These are phyloP conservation scores for Eucalyptus pumila DNA, from an alignment of 345 rosid genomes.

Conservation along the genomic window DNA sequence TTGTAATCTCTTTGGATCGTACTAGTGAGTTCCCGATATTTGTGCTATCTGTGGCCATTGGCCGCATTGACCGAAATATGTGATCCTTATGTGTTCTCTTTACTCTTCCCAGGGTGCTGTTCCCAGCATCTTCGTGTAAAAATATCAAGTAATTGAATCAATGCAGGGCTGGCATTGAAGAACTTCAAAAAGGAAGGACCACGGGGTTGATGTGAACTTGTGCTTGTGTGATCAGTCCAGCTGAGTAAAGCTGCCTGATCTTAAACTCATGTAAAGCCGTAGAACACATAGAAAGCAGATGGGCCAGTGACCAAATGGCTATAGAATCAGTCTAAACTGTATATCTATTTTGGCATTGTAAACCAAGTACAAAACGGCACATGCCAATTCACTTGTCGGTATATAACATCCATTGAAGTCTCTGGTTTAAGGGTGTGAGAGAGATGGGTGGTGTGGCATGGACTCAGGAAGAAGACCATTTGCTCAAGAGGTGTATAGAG, in stretches of 20 bases:
- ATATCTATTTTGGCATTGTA: neutral
- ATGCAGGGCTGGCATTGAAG: neutral
- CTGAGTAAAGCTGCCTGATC: neutral
- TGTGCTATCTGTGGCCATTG: neutral
- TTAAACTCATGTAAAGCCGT: neutral
- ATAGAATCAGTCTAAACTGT: neutral
- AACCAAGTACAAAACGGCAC: neutral
- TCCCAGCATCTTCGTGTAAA: neutral
- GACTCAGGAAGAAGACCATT: constrained; percentile 35
- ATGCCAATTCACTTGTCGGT: neutral
- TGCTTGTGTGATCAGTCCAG: neutral
- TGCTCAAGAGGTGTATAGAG: constrained; percentile 30
- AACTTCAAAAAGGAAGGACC: neutral
- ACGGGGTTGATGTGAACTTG: neutral
- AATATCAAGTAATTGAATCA: neutral
- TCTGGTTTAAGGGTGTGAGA: neutral
- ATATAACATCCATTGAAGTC: neutral
- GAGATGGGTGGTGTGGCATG: constrained; percentile 29
- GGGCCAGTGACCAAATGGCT: constrained; percentile 5
- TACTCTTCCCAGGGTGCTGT: neutral
- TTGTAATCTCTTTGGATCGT: neutral
- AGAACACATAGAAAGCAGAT: constrained; percentile 1
- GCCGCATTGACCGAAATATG: neutral
- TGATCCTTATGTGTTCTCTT: neutral
- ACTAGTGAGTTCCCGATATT: neutral